phyloP scores from a whole-genome alignment of 495 filamentous ascomycete species.

The Aspergillus mulundensis region DNA sequence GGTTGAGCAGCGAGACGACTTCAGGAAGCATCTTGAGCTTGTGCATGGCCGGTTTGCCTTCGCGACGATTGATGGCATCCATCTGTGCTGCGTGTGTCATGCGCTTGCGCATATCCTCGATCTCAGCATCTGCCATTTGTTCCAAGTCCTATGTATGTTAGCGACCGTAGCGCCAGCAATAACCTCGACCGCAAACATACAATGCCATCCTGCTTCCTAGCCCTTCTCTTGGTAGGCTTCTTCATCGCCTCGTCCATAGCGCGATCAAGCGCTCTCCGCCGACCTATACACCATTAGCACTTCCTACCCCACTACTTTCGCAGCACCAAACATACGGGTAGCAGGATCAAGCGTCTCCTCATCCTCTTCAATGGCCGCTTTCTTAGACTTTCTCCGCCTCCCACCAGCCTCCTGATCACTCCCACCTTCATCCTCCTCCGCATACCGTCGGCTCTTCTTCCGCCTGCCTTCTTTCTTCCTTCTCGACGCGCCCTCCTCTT shows the following conservation, averaged over 20 bases:
- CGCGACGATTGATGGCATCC: constrained; percentile 74
- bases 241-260: constrained; percentile 84
- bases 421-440: constrained; percentile 48
- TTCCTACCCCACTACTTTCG: neutral
- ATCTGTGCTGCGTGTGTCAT: constrained; percentile 91
- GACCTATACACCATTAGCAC: constrained; percentile 28
- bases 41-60: constrained; percentile 76
- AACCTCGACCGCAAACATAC: constrained; percentile 46
- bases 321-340: constrained; percentile 37
- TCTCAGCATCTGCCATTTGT: constrained; percentile 80
- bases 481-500: constrained; percentile 51
- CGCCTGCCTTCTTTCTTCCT: constrained; percentile 72
- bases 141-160: constrained; percentile 68
- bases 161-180: neutral
- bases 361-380: constrained; percentile 55
- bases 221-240: constrained; percentile 69
- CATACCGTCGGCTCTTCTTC: constrained; percentile 65
- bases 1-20: constrained; percentile 81
- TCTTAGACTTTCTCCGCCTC: constrained; percentile 47
- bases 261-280: constrained; percentile 73
- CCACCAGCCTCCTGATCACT: constrained; percentile 54
- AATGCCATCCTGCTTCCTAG: constrained; percentile 80
- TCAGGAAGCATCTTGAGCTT: constrained; percentile 95
- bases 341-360: constrained; percentile 59
- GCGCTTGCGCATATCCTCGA: constrained; percentile 77